Percentiles rank a stretch among this genome's conserved stretches.
Evolutionary conservation across 2,329 filamentous ascomycete genomes (phyloP).

Genomic region (Fusarium sarcochroum): DNA sequence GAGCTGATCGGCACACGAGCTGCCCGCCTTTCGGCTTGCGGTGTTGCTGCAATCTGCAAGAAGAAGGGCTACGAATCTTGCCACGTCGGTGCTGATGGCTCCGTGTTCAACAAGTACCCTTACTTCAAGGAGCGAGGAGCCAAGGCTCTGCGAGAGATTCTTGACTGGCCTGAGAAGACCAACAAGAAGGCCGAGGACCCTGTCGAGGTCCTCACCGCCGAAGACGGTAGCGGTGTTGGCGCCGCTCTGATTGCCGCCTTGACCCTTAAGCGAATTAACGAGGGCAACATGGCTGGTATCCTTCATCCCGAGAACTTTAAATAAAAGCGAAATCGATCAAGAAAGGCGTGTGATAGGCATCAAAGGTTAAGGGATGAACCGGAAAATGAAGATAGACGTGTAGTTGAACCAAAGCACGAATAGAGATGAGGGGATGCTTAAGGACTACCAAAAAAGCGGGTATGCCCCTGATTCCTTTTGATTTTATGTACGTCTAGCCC

Average conservation of each 20-base stretch:
- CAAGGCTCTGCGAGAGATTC: conserved; percentile 90
- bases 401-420: conserved; percentile 33
- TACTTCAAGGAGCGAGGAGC: conserved; percentile 96
- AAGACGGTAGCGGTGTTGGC: conserved; percentile 97
- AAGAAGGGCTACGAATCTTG: conserved; percentile 92
- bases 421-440: conserved; percentile 28
- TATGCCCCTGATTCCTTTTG: conserved; percentile 14
- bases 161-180: conserved; percentile 87
- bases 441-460: conserved; percentile 32
- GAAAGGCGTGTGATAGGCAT: conserved; percentile 30
- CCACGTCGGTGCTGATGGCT: conserved; percentile 97
- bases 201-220: conserved; percentile 87
- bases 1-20: conserved; percentile 96
- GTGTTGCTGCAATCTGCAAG: conserved; percentile 95
- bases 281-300: conserved; percentile 74
- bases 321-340: conserved; percentile 37
- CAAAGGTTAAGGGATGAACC: conserved; percentile 33
- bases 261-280: conserved; percentile 74
- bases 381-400: conserved; percentile 44
- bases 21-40: conserved; percentile 92
- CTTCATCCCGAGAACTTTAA: conserved; percentile 74
- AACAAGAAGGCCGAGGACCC: conserved; percentile 83
- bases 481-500: conserved; percentile 60
- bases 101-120: conserved; percentile 99
- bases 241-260: conserved; percentile 90